Conservation (phyloP, 305 asterid genomes). For the Plantago rigida region DNA sequence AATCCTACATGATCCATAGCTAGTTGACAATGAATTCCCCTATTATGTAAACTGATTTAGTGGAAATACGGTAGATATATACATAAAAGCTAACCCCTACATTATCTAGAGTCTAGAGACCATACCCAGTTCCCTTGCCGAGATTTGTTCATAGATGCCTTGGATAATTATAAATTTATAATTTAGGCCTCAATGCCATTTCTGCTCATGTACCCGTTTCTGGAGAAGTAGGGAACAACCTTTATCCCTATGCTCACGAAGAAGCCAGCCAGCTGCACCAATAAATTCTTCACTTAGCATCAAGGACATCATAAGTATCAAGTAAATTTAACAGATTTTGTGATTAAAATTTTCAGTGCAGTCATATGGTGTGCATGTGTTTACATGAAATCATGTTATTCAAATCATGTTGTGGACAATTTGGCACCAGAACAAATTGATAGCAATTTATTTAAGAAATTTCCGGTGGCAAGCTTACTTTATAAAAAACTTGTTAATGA, state of each 20-base stretch:
- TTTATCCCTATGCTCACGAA: conserved; percentile 35
- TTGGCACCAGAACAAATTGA: no score
- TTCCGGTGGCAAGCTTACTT: not conserved
- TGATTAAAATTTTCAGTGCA: not conserved
- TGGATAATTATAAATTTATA: not conserved
- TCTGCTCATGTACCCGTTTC: conserved; percentile 17
- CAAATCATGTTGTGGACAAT: no score
- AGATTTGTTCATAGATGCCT: not conserved
- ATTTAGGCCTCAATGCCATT: conserved; percentile 16
- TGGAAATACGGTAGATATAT: no score
- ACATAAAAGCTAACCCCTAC: not conserved
- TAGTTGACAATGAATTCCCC: not conserved
- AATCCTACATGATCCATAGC: not conserved
- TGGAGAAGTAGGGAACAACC: conserved; percentile 26
- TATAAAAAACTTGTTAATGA: not conserved
- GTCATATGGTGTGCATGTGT: no score
- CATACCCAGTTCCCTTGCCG: not conserved
- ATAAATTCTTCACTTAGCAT: not conserved
- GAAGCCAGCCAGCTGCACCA: conserved; percentile 38
- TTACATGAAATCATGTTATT: no score
- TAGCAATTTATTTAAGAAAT: no score
- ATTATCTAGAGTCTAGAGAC: no score
- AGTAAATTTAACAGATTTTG: not conserved
- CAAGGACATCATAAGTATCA: not conserved
- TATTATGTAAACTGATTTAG: not conserved